Evolutionary conservation across 192 early-diverging fungal genomes (phyloP).

Genomic region (Thamnidium elegans): DNA sequence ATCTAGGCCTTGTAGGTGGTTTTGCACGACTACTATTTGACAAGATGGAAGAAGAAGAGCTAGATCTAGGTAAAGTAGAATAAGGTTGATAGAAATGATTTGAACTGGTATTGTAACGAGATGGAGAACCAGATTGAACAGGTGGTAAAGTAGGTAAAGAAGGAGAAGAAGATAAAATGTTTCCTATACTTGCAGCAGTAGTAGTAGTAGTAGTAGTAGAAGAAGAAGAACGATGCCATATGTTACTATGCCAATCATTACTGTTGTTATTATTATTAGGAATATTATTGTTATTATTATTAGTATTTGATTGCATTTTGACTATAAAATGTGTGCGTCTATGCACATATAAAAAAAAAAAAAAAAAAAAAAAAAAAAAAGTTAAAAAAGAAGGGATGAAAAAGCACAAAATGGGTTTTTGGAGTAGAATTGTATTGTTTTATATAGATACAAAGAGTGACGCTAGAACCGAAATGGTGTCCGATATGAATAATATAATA

Average conservation of each 20-base stretch:
- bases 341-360: neutral
- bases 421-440: neutral
- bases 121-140: neutral
- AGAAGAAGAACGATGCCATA: neutral
- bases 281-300: neutral
- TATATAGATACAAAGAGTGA: neutral
- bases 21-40: neutral
- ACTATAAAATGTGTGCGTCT: neutral
- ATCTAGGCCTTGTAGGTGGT: slow-evolving; percentile 30
- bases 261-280: neutral
- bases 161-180: neutral
- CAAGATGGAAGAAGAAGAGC: neutral
- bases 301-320: neutral
- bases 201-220: no score
- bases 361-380: neutral
- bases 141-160: neutral
- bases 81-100: slow-evolving; percentile 6
- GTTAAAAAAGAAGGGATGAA: neutral
- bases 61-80: slow-evolving; percentile 6
- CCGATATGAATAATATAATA: neutral
- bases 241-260: neutral
- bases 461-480: neutral
- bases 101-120: neutral
- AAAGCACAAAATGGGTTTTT: neutral
- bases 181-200: neutral